A percentile compares a stretch with the other conserved stretches of the same genome.
Evolutionary conservation across 2,329 filamentous ascomycete species (phyloP).

Genomic region (Talaromyces marneffei): DNA sequence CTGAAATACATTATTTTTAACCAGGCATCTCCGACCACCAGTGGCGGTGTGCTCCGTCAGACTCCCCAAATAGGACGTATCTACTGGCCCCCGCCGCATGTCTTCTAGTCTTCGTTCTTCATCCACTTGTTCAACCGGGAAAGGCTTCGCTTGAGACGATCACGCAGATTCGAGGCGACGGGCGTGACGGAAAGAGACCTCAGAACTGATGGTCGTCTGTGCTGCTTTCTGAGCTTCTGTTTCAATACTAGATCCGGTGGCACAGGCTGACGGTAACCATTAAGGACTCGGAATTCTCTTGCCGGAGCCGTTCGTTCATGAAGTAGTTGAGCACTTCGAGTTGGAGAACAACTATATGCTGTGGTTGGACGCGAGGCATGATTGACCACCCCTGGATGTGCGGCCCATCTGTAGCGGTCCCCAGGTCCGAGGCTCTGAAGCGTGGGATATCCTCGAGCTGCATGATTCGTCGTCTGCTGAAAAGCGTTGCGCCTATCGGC

Average conservation of each 20-base stretch:
- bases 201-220: constrained; percentile 7
- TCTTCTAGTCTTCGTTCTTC: constrained; percentile 13
- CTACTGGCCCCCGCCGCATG: background rate
- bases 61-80: background rate
- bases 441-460: background rate
- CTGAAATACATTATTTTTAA: background rate
- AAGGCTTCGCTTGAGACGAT: constrained; percentile 17
- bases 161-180: constrained; percentile 16
- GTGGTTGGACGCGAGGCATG: background rate
- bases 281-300: constrained; percentile 6
- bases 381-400: background rate
- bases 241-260: constrained; percentile 7
- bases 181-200: constrained; percentile 14
- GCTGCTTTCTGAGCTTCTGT: constrained; percentile 14
- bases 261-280: constrained; percentile 9
- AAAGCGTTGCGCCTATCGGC: background rate
- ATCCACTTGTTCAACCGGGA: constrained; percentile 19
- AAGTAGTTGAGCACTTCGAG: background rate
- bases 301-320: background rate
- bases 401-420: constrained; percentile 3
- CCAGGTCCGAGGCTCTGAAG: constrained; percentile 9
- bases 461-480: background rate
- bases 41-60: background rate
- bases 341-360: background rate
- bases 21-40: background rate